Evolutionary conservation across 163 green algal species (phyloP).

Genomic region (Volvox carteri): DNA sequence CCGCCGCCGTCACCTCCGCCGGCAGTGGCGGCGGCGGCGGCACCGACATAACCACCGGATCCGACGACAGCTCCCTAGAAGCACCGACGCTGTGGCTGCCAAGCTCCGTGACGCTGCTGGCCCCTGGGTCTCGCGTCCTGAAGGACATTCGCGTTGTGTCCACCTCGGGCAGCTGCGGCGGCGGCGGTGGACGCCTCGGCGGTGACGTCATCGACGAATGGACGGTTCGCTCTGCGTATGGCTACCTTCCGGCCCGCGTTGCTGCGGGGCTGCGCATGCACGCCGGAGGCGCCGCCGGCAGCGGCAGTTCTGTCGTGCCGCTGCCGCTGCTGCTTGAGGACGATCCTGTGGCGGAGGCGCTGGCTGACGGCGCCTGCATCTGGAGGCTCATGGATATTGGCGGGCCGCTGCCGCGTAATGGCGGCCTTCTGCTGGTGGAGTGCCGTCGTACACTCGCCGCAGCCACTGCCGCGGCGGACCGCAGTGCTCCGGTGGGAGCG

Average conservation of each 20-base stretch:
- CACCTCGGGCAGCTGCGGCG: neutral
- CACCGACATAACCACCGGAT: neutral
- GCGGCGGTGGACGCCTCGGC: neutral
- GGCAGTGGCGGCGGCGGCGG: neutral
- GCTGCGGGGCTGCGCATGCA: neutral
- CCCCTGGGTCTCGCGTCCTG: neutral
- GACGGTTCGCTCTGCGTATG: neutral
- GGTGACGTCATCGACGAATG: neutral
- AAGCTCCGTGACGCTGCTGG: neutral
- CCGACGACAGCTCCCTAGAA: neutral
- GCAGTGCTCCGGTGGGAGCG: neutral
- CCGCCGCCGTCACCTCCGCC: neutral
- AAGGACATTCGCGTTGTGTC: neutral
- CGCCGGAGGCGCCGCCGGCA: neutral
- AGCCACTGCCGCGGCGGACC: conserved; percentile 3
- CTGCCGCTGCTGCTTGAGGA: conserved; percentile 21
- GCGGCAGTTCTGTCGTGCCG: neutral
- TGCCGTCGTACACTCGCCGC: conserved; percentile 4
- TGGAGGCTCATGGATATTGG: neutral
- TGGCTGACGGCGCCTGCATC: neutral
- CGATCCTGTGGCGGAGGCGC: conserved; percentile 1
- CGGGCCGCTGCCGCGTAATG: conserved; percentile 2
- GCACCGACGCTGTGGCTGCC: conserved; percentile 52
- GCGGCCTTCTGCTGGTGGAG: conserved; percentile 50
- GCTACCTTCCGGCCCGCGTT: neutral